Evolutionary conservation across 345 rosid species (phyloP).

Genomic region (Mallotus nudiflorus): DNA sequence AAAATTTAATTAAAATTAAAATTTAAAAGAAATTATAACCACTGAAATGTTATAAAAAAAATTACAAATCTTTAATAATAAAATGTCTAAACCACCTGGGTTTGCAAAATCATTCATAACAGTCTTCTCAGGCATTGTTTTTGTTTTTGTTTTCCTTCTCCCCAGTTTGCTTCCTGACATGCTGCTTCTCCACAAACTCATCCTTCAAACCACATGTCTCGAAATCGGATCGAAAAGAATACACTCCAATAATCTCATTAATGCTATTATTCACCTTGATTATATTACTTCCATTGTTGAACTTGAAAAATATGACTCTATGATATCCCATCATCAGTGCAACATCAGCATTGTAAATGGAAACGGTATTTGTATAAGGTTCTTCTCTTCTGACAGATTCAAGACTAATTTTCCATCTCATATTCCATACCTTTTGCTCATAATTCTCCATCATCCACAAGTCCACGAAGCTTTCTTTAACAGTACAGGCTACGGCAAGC

Average conservation of each 20-base stretch:
- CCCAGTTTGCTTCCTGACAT: no score
- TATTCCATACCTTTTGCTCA: background rate
- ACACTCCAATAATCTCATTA: background rate
- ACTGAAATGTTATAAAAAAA: no score
- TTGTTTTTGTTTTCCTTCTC: no score
- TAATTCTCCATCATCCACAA: conserved; percentile 10
- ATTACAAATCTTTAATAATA: no score
- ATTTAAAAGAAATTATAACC: no score
- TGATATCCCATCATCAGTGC: background rate
- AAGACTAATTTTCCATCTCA: background rate
- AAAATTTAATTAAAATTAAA: no score
- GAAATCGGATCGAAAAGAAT: conserved; percentile 1
- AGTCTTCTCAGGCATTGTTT: no score
- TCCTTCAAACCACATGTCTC: background rate
- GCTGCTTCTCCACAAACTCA: background rate
- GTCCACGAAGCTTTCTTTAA: background rate
- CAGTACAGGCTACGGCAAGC: background rate
- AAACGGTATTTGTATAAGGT: no score
- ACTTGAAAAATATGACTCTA: background rate
- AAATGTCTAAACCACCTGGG: no score
- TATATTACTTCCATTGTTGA: background rate
- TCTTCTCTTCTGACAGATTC: background rate
- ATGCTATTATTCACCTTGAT: background rate
- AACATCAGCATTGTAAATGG: background rate
- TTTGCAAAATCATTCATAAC: no score